Evolutionary conservation across 2,329 filamentous ascomycete genomes (phyloP), one percentile per base, ranked within the genome.

Genomic region (Tolypocladium endophyticum): DNA sequence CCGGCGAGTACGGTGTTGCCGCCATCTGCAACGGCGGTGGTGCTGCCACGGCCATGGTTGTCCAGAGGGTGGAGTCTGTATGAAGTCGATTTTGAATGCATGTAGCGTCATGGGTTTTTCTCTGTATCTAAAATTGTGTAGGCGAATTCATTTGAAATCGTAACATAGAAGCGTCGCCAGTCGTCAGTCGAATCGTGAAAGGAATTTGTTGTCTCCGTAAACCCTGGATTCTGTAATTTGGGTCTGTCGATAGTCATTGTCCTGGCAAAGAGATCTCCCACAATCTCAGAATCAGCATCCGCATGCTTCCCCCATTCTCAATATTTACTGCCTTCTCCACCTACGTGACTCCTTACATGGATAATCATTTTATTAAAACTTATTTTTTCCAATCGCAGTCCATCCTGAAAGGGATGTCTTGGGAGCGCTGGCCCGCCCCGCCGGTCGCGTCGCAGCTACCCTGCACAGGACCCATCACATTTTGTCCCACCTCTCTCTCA

Each of bases 1-100:
- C 88, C 47, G 92, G 92, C 41, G 90, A 99, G 77, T 97, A 97
- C 71, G 94, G 94, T 58, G 90, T 93, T 64, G 94, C 92, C 20
- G 92, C 92, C 3, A 97, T 99, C 62, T 97, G 94, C 78, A 99
- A 99, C 69, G 94, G 94, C 54, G 94, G 94, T 50, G 94, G 94
- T 61, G 93, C 92, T 18, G 90, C 93, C 1, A 93, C 90, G 12
- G 94, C 92, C 0, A 82, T 97, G 70, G 90, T 97, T 56, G 90
- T 99, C 59, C 92, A 97, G 76, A 86, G 86, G 67, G 81, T 93
- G 65, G 87, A 88, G 64, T 77, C 76, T 56, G 80, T 82, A 59
- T 84, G 70, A 70, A 61, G n/a, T 28, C 16, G 18, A 50, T 38
- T 58, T 50, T 39, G 45, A 25, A 28, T 56, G 30, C 58, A 45